These are phyloP conservation scores for Houttuynia cordata DNA, from an alignment of 164 flowering plant genomes.

Conservation along the genomic window DNA sequence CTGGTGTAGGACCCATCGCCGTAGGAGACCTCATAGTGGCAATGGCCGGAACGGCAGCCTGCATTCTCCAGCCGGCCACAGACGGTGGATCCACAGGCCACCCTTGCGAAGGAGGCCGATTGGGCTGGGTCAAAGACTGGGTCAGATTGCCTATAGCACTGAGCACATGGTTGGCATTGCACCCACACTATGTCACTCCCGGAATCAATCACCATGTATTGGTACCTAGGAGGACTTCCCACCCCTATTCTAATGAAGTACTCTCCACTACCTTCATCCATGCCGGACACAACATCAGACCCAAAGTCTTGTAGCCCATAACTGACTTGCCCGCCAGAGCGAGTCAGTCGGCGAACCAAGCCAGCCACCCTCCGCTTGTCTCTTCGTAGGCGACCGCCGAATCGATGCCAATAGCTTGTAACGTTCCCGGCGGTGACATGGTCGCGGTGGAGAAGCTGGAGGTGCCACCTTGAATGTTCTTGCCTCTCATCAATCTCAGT, in stretches of 20 bases:
- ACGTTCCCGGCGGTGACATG: slow-evolving; percentile 1
- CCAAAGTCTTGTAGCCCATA: slow-evolving; percentile 34
- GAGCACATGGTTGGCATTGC: slow-evolving; percentile 75
- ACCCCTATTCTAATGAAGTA: slow-evolving; percentile 81
- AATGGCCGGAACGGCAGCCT: slow-evolving; percentile 33
- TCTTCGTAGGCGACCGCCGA: slow-evolving; percentile 37
- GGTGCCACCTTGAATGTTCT: slow-evolving; percentile 7
- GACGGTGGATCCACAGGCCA: slow-evolving; percentile 46
- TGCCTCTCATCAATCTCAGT: slow-evolving; percentile 2
- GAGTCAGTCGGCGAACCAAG: slow-evolving; percentile 26
- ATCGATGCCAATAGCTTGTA: slow-evolving; percentile 17
- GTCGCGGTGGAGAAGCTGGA: slow-evolving; percentile 20
- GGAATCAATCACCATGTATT: slow-evolving; percentile 76
- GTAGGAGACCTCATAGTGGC: not conserved
- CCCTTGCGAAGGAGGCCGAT: slow-evolving; percentile 55
- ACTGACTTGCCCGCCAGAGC: not conserved
- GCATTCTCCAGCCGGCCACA: slow-evolving; percentile 39
- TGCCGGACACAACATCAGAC: slow-evolving; percentile 79
- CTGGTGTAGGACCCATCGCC: not conserved
- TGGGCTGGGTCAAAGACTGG: slow-evolving; percentile 72
- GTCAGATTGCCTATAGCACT: slow-evolving; percentile 74
- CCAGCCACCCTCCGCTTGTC: slow-evolving; percentile 38
- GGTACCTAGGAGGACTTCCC: slow-evolving; percentile 67
- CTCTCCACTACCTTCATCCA: slow-evolving; percentile 89
- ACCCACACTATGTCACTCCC: slow-evolving; percentile 92